Percentiles rank a stretch among this genome's conserved stretches.
phyloP scores from a whole-genome alignment of 192 early-diverging fungal genomes.

The Backusella tarrabulga region DNA sequence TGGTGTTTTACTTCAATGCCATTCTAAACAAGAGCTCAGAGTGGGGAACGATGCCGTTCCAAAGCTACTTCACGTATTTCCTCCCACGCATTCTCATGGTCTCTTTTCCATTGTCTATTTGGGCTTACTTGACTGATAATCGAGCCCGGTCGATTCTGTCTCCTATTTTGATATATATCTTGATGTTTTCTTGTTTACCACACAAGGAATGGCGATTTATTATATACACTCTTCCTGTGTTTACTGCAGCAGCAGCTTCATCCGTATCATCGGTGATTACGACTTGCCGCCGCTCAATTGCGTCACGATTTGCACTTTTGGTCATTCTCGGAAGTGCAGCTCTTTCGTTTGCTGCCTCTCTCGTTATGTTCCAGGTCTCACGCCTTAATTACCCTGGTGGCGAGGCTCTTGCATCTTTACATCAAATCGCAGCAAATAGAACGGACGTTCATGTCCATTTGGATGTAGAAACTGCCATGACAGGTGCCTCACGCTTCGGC shows the following conservation, averaged over 20 bases:
- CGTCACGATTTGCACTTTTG: slow-evolving; percentile 29
- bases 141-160: slow-evolving; percentile 51
- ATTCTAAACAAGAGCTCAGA: slow-evolving; percentile 60
- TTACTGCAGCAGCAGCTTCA: slow-evolving; percentile 70
- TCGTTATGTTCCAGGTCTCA: slow-evolving; percentile 57
- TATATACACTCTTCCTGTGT: slow-evolving; percentile 77
- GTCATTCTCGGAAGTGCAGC: slow-evolving; percentile 21
- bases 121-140: slow-evolving; percentile 44
- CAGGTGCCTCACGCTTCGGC: slow-evolving; percentile 80
- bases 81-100: slow-evolving; percentile 74
- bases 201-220: slow-evolving; percentile 99
- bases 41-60: slow-evolving; percentile 73
- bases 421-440: slow-evolving; percentile 40
- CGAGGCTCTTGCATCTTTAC: slow-evolving; percentile 63
- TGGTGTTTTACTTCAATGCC: slow-evolving; percentile 76
- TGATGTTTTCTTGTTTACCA: slow-evolving; percentile 68
- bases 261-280: slow-evolving; percentile 45
- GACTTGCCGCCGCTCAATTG: slow-evolving; percentile 24
- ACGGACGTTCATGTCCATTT: slow-evolving; percentile 52
- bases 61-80: slow-evolving; percentile 70
- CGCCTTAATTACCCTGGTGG: slow-evolving; percentile 90
- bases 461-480: slow-evolving; percentile 76
- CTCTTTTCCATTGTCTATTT: slow-evolving; percentile 64
- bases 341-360: slow-evolving; percentile 28
- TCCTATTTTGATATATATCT: slow-evolving; percentile 58